A percentile compares a stretch with the other conserved stretches of the same genome.
phyloP scores from a whole-genome alignment of 768 basidiomycete species.

The Leccinum aurantiacum region DNA sequence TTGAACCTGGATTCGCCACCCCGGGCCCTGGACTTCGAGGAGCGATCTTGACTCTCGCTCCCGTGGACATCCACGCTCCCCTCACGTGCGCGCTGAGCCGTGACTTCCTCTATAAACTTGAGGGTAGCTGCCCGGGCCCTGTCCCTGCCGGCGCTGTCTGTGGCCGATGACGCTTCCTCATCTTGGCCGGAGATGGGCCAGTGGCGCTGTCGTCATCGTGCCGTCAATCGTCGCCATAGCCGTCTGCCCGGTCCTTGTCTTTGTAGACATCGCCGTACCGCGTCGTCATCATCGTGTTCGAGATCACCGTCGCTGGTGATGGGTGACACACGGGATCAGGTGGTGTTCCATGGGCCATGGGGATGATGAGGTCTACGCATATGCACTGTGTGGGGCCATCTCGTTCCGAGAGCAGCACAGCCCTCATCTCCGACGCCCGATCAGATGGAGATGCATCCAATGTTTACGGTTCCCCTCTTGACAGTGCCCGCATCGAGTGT shows the following conservation, averaged over 20 bases:
- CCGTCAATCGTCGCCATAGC: background rate
- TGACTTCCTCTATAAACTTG: slow-evolving; percentile 17
- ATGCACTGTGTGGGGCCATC: slow-evolving; percentile 23
- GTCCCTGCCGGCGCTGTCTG: slow-evolving; percentile 25
- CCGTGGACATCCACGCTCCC: background rate
- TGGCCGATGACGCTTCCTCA: slow-evolving; percentile 18
- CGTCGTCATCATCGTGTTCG: slow-evolving; percentile 14
- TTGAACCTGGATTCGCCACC: slow-evolving; percentile 16
- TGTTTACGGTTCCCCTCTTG: slow-evolving; percentile 32
- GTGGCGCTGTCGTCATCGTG: background rate
- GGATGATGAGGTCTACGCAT: slow-evolving; percentile 3
- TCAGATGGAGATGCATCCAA: slow-evolving; percentile 22
- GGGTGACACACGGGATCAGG: slow-evolving; percentile 1
- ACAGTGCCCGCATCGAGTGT: slow-evolving; percentile 18
- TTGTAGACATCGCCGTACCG: background rate
- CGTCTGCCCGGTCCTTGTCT: background rate
- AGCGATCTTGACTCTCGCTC: background rate
- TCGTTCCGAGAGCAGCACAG: background rate
- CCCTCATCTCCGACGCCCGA: background rate
- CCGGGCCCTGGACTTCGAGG: background rate
- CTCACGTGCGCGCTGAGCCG: slow-evolving; percentile 2
- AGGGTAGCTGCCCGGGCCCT: slow-evolving; percentile 6
- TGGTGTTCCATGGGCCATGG: background rate
- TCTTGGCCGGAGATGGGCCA: slow-evolving; percentile 4
- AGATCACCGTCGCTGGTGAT: slow-evolving; percentile 10